phyloP scores from a whole-genome alignment of 768 basidiomycete species.

The Mycena leptocephala region DNA sequence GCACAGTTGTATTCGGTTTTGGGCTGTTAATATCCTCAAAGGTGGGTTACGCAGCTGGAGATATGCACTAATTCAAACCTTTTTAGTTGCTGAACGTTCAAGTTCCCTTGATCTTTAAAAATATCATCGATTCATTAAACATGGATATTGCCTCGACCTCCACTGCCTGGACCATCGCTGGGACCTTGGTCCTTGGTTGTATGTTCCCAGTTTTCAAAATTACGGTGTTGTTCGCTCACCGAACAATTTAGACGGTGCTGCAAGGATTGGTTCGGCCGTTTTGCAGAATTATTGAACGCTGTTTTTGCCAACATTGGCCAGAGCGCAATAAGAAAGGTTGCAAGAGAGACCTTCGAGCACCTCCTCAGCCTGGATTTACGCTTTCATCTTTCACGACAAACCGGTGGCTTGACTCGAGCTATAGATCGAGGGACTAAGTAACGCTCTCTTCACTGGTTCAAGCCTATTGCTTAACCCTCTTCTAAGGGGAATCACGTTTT shows the following conservation, averaged over 20 bases:
- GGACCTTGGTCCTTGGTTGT: constrained; percentile 95
- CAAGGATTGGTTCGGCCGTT: constrained; percentile 93
- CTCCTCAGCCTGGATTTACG: constrained; percentile 91
- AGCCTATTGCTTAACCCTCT: constrained; percentile 5
- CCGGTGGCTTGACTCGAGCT: constrained; percentile 95
- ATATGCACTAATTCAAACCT: background rate
- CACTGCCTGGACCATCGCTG: constrained; percentile 93
- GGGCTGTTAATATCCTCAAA: constrained; percentile 88
- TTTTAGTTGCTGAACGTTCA: constrained; percentile 94
- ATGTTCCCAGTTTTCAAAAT: constrained; percentile 50
- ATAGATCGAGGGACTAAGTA: constrained; percentile 99
- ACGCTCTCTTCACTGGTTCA: constrained; percentile 38
- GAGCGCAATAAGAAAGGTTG: constrained; percentile 93
- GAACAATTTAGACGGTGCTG: constrained; percentile 81
- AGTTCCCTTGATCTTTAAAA: constrained; percentile 97
- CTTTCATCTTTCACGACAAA: constrained; percentile 95
- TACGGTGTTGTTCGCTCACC: constrained; percentile 13
- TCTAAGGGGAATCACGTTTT: constrained; percentile 93
- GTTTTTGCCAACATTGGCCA: constrained; percentile 98
- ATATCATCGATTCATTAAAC: constrained; percentile 91
- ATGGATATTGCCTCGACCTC: constrained; percentile 80
- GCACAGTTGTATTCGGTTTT: constrained; percentile 88
- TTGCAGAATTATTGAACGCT: constrained; percentile 94
- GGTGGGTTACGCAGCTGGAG: constrained; percentile 59
- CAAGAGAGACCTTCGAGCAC: constrained; percentile 96